Conservation (phyloP, 352 stramenopile genomes). For the Phytophthora syringae region DNA sequence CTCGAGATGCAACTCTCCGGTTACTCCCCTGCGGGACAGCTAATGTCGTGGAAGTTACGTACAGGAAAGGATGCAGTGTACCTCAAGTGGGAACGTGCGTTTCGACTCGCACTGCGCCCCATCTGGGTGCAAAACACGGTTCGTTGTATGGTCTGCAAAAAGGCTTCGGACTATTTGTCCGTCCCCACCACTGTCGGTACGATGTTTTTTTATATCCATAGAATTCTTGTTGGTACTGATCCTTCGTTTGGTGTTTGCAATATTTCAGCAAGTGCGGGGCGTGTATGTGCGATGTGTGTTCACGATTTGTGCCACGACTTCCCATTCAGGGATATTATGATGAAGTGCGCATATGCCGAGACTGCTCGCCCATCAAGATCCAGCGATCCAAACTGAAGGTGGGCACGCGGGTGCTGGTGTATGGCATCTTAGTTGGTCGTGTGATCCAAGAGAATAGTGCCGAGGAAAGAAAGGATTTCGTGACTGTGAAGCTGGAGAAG, state of each 20-base stretch:
- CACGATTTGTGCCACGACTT: slow-evolving; percentile 71
- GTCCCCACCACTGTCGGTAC: slow-evolving; percentile 79
- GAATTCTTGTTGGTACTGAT: slow-evolving; percentile 44
- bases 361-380: slow-evolving; percentile 80
- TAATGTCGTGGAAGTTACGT: slow-evolving; percentile 84
- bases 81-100: slow-evolving; percentile 82
- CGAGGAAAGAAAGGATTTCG: slow-evolving; percentile 56
- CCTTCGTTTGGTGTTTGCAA: slow-evolving; percentile 32
- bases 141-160: slow-evolving; percentile 78
- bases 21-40: slow-evolving; percentile 75
- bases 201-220: slow-evolving; percentile 11
- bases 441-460: slow-evolving; percentile 71
- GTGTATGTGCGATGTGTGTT: slow-evolving; percentile 87
- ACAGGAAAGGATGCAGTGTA: slow-evolving; percentile 75
- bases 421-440: slow-evolving; percentile 65
- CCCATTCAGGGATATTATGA: slow-evolving; percentile 88
- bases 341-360: slow-evolving; percentile 81
- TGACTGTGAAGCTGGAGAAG: slow-evolving; percentile 65
- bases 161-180: slow-evolving; percentile 77
- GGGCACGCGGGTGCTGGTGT: slow-evolving; percentile 76
- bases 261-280: slow-evolving; percentile 75
- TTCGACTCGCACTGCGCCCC: slow-evolving; percentile 73
- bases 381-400: slow-evolving; percentile 69
- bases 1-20: slow-evolving; percentile 86
- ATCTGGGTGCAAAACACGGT: slow-evolving; percentile 85